Conservation (phyloP, 495 filamentous ascomycete species). For the Penicillium turbatum region DNA sequence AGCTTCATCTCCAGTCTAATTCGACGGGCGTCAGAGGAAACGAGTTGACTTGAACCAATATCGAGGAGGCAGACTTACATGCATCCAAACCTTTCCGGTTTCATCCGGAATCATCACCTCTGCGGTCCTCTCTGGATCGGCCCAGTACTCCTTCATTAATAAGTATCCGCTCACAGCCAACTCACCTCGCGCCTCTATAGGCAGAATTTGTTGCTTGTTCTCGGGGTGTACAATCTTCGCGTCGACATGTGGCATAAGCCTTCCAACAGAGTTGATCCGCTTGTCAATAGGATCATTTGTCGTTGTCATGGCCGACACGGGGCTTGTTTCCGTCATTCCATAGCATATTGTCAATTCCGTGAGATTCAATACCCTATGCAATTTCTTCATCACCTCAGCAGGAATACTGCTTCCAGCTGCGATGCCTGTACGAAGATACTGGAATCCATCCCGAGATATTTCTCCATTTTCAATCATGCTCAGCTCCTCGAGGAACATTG, state of each 20-base stretch:
- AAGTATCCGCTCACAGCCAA: constrained; percentile 80
- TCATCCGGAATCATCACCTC: constrained; percentile 66
- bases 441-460: constrained; percentile 55
- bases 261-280: constrained; percentile 71
- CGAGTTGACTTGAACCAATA: constrained; percentile 10
- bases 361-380: constrained; percentile 74
- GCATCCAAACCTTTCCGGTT: constrained; percentile 65
- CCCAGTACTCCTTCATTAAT: constrained; percentile 90
- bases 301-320: constrained; percentile 87
- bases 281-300: constrained; percentile 78
- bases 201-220: constrained; percentile 55
- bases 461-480: constrained; percentile 59
- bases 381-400: constrained; percentile 72
- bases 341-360: constrained; percentile 92
- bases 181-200: constrained; percentile 67
- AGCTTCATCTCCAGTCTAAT: constrained; percentile 83
- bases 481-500: constrained; percentile 92
- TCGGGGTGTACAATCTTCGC: constrained; percentile 75
- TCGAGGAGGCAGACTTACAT: constrained; percentile 36
- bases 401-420: constrained; percentile 86
- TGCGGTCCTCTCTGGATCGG: constrained; percentile 60
- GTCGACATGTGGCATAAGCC: constrained; percentile 73
- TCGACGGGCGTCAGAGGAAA: constrained; percentile 9
- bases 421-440: constrained; percentile 78
- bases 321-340: constrained; percentile 96